Conservation (phyloP, 495 filamentous ascomycete species). For the Aspergillus leporis region DNA sequence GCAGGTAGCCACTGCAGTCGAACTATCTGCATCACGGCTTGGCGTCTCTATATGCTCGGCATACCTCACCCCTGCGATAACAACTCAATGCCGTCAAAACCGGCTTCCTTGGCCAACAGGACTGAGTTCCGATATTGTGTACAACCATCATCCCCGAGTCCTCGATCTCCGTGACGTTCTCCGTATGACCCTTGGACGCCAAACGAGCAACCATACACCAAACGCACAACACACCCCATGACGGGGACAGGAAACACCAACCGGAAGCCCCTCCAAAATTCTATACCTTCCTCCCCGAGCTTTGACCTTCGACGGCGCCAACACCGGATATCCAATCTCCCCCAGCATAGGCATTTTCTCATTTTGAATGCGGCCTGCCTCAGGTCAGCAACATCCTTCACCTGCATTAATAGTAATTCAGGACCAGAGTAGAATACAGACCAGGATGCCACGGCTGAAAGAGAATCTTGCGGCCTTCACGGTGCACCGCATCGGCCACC, state of each 20-base stretch:
- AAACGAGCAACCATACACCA: not conserved
- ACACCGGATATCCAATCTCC: slow-evolving; percentile 31
- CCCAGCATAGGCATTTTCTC: slow-evolving; percentile 30
- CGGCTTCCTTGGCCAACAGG: slow-evolving; percentile 55
- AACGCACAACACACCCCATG: not conserved
- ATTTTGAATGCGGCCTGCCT: slow-evolving; percentile 35
- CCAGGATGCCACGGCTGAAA: slow-evolving; percentile 63
- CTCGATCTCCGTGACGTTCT: slow-evolving; percentile 43
- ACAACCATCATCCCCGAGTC: slow-evolving; percentile 35
- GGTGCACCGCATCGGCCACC: slow-evolving; percentile 57
- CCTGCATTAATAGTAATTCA: not conserved
- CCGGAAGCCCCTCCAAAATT: not conserved
- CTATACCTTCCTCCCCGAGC: slow-evolving; percentile 28
- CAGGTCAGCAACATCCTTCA: not conserved
- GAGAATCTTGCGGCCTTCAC: slow-evolving; percentile 54
- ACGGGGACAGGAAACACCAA: not conserved
- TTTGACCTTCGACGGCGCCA: slow-evolving; percentile 43
- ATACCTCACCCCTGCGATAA: slow-evolving; percentile 13
- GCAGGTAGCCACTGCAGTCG: slow-evolving; percentile 59
- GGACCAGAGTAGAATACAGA: slow-evolving; percentile 7
- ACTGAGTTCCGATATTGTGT: slow-evolving; percentile 56
- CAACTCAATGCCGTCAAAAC: slow-evolving; percentile 65
- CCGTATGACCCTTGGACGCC: slow-evolving; percentile 9
- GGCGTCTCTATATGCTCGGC: not conserved
- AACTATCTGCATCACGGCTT: not conserved